Evolutionary conservation across 1,139 yeast genomes (phyloP).

Genomic region (Yamadazyma kanchanaburiensis): DNA sequence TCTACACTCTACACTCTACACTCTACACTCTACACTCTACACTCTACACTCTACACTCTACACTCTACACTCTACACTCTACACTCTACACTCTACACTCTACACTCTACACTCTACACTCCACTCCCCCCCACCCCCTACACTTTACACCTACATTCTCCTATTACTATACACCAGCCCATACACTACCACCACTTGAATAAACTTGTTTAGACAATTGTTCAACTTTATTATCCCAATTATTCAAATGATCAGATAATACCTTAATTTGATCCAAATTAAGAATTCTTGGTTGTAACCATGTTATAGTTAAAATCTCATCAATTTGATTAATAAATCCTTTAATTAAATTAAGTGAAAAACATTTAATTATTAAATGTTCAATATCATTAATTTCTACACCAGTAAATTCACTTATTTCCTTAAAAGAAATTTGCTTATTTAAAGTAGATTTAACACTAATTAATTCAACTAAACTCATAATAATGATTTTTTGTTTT

Average conservation of each 20-base stretch:
- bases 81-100: too few relatives aligned
- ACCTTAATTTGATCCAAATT: constrained; percentile 72
- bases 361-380: constrained; percentile 85
- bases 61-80: too few relatives aligned
- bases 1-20: too few relatives aligned
- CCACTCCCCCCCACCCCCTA: too few relatives aligned
- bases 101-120: too few relatives aligned
- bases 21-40: too few relatives aligned
- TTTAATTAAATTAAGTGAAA: constrained; percentile 74
- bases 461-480: constrained; percentile 86
- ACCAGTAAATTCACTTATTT: constrained; percentile 71
- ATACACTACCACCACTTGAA: constrained; percentile 35
- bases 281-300: constrained; percentile 96
- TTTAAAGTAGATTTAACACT: constrained; percentile 74
- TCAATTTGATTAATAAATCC: constrained; percentile 89
- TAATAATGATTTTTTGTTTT: constrained; percentile 86
- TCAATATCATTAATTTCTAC: constrained; percentile 75
- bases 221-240: constrained; percentile 77
- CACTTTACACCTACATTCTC: too few relatives aligned
- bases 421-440: constrained; percentile 69
- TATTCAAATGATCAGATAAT: constrained; percentile 69
- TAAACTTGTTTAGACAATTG: constrained; percentile 50
- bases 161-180: constrained; percentile 33
- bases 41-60: too few relatives aligned
- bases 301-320: constrained; percentile 72